phyloP scores from a whole-genome alignment of 2,329 filamentous ascomycete genomes.

The Fusarium paranaense region DNA sequence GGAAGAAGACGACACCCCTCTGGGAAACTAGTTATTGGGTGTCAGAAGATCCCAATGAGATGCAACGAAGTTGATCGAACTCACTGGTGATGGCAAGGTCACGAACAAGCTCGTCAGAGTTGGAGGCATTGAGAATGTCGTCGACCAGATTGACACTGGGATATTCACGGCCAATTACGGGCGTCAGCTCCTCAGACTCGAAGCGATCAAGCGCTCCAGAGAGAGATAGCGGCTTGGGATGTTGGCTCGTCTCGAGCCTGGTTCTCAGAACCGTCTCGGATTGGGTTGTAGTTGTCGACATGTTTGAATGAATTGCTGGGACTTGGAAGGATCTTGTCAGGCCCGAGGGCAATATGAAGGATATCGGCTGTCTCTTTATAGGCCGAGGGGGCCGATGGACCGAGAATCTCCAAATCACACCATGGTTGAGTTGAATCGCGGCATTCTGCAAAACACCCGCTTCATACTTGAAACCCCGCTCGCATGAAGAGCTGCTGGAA shows the following conservation, averaged over 20 bases:
- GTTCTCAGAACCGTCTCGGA: not conserved
- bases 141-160: conserved; percentile 62
- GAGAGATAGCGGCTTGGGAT: conserved; percentile 1
- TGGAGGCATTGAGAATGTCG: conserved; percentile 55
- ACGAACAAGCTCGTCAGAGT: conserved; percentile 66
- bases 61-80: not conserved
- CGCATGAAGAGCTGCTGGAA: not conserved
- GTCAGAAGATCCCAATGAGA: not conserved
- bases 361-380: not conserved
- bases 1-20: conserved; percentile 74
- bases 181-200: conserved; percentile 51
- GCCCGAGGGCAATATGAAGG: not conserved
- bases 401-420: not conserved
- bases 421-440: not conserved
- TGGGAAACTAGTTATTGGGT: conserved; percentile 62
- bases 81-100: conserved; percentile 72
- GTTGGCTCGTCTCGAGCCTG: conserved; percentile 2
- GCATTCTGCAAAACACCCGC: not conserved
- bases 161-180: conserved; percentile 68
- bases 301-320: not conserved
- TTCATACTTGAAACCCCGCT: not conserved
- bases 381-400: not conserved
- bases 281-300: not conserved
- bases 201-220: conserved; percentile 28
- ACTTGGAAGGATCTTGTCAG: not conserved